phyloP scores from a whole-genome alignment of 2,329 filamentous ascomycete species.

The Ceratocystis cubensis region DNA sequence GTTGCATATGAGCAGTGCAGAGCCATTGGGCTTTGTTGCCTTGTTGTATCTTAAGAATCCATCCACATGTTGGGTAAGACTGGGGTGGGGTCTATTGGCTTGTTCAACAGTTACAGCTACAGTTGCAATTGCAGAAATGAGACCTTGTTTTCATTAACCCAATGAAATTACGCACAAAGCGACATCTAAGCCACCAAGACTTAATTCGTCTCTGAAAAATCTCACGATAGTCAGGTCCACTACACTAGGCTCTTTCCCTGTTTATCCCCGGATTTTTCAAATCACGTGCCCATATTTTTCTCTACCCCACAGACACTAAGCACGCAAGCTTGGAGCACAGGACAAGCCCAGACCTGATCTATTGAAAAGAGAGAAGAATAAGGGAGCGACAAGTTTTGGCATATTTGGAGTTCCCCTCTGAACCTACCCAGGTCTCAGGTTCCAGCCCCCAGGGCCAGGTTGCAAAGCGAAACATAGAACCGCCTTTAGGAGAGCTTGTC shows the following conservation, averaged over 20 bases:
- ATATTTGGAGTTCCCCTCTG: not conserved
- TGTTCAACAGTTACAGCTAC: not conserved
- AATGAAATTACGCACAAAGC: not conserved
- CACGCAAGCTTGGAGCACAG: constrained; percentile 4
- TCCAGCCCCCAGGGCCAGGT: not conserved
- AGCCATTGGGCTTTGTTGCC: not conserved
- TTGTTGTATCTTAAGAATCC: not conserved
- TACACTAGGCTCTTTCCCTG: not conserved
- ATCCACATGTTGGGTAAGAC: not conserved
- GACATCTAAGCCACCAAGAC: not conserved
- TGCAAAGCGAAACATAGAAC: not conserved
- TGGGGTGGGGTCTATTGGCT: not conserved
- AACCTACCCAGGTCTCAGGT: not conserved
- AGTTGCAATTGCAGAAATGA: not conserved
- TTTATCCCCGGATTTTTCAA: constrained; percentile 1
- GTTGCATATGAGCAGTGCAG: not conserved
- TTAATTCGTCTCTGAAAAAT: not conserved
- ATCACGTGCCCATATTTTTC: not conserved
- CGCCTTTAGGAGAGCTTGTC: not conserved
- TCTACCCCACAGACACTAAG: constrained; percentile 1
- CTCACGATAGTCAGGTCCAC: not conserved
- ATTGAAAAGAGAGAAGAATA: not conserved
- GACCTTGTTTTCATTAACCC: not conserved
- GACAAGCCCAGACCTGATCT: not conserved
- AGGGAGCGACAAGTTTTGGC: not conserved